Base-by-base conservation (phyloP, 1,139 yeast genomes). In the Citeromyces siamensis region DNA sequence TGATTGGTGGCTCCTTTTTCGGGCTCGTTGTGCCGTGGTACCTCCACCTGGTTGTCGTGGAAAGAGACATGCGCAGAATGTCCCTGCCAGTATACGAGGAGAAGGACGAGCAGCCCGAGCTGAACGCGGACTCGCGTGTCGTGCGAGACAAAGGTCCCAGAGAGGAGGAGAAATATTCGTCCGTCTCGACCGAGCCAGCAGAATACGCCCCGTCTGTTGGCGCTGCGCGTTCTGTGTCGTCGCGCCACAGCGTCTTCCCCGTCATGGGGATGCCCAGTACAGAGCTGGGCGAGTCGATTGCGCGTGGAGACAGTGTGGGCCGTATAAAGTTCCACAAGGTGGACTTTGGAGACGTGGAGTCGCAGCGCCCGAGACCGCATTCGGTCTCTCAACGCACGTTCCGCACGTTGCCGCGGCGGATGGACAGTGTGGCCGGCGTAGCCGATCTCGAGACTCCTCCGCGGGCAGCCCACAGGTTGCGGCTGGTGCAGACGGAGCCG, bases 161-260 rank as follows among this genome's bases (percentile, higher is more conserved):
- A 34, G 37, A 32, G 37, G 33, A 35, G 32, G 18, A 17, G 9
- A 26, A 18, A 10, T 8, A 7, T 12, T 35, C 40, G 12, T 19
- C 38, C 13, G 33, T 19, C 14, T 21, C 39, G n/a, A 26, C 28
- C 19, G 12, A 19, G 9, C 26, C 20, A 8, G 9, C 35, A 12
- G 17, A 12, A 16, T 18, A 33, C 10, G 37, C 36, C 9, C 21
- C 36, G 9, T 35, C 35, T 18, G 35, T 27, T 9, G 18, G 34
- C 13, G 19, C 31, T 47, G 8, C 35, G 20, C 32, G 22, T 19
- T 33, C 36, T 34, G 37, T 56, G 3, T 58, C 75, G 44, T 76
- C 86, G 1, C 93, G 90, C 2, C 71, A 69, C 23, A 83, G 83
- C 42, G 86, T 79, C 0, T 81, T 80, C 55, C 93, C 93, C 0